Base-by-base conservation (phyloP, 768 basidiomycete genomes). In the Sporobolomyces pararoseus region DNA sequence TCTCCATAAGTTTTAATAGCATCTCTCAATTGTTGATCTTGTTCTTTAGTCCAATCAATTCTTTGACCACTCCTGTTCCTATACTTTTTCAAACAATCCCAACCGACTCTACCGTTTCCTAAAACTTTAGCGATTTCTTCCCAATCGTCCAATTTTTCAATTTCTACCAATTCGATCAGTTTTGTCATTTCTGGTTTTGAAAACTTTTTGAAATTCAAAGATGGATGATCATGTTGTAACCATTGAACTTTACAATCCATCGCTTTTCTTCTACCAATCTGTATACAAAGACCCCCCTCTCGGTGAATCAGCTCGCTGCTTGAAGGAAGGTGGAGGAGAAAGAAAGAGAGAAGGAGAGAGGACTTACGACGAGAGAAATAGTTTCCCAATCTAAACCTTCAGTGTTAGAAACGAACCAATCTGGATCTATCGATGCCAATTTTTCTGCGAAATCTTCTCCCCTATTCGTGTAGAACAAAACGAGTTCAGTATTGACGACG, bases 211-310 rank as follows among this genome's bases (percentile, higher is more conserved):
- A 61, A 29, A 13, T 51, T 65, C 34, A 75, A 21, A 6, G 4
- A 4, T 0, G 74, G 74, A 57, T 75, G 67, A 25, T 75, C 70
- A 21, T 51, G 39, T 32, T 70, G 61, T 7, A 59, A 21, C 74
- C 74, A 75, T n/a, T 71, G 74, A 13, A 75, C 59, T 31, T 44
- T 53, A 54, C 70, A 72, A 5, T 59, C 70, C 27, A 52, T 23
- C 1, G 74, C 3, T 2, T 68, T 54, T 27, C 70, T 67, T 21
- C 62, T 55, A 2, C 44, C 21, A 25, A 75, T 31, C 74, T 75
- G 58, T n/a, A 42, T 42, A 42, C 12, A 23, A 2, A 37, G 17
- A 14, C 27, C 23, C 3, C 37, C 13, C 3, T 25, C 12, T 6
- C 6, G 37, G 3, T 34, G 5, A 42, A 17, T 6, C 7, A 16